Base-by-base conservation (phyloP, 1,284 basidiomycete species). In the Microbotryomycetes sp. region DNA sequence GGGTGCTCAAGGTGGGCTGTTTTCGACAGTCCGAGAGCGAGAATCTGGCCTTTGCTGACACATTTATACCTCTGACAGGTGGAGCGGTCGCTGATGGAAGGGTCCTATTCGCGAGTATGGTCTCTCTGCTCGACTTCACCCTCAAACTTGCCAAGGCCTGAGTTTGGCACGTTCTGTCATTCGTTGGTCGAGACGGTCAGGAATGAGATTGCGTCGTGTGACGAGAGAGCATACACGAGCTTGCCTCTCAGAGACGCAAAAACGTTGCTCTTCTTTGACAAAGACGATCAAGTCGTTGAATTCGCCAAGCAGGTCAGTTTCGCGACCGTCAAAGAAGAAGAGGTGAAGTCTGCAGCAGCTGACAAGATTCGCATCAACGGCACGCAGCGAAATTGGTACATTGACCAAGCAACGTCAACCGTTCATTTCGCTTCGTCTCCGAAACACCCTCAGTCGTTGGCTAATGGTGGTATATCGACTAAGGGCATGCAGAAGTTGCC, bases 11-110 rank as follows among this genome's bases (percentile, higher is more conserved):
- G 48, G 61, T 68, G 26, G 47, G 58, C 35, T 45, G 23, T 46
- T 15, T 31, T 27, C 53, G 29, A n/a, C 23, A 3, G 24, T 21
- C 51, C 16, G n/a, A 52, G 46, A n/a, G 1, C 15, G 41, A n/a
- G 60, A 90, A 91, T 74, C 81, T 92, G 23, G 23, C n/a, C 23
- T 45, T 58, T 7, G 30, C 29, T 29, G 4, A 48, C 28, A 24
- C 26, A n/a, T n/a, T 26, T 23, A 26, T 45, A 52, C 9, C 3
- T 26, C 45, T 41, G 29, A 29, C 35, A 76, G 65, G 69, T 78
- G 61, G 96, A 99, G 76, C 81, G 90, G 54, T 97, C 93, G 90
- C 81, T 98, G 61, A 98, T 99, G 94, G 96, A 98, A 75, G 94
- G 94, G 41, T 88, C 87, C 72, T 99, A 98, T 76, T 91, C 89